Base-by-base conservation (phyloP, 1,139 yeast genomes). In the Yamadazyma sp. region DNA sequence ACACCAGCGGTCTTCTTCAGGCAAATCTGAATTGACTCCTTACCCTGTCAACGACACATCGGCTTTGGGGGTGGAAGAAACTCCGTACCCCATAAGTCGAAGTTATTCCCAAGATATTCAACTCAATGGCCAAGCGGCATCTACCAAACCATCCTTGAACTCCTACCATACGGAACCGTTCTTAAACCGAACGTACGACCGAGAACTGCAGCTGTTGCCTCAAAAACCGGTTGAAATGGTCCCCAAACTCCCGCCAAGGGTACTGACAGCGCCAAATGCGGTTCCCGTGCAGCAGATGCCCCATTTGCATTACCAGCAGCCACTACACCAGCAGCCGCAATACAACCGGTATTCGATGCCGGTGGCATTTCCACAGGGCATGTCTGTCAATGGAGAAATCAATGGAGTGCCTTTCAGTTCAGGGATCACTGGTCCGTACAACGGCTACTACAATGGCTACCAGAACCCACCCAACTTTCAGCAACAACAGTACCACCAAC, bases 81-180 rank as follows among this genome's bases (percentile, higher is more conserved):
- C 59, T 1, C 65, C 66, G 6, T 51, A 46, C 31, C 57, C 57
- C 13, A 8, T 45, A 9, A 34, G 23, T 9, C 6, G 31, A 12
- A 17, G 21, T 14, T 17, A 18, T n/a, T 30, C 33, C 17, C 32
- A 27, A 12, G 37, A 37, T 17, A 35, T 22, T 15, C 10, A 15
- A 3, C 18, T 11, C n/a, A 6, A 7, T n/a, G n/a, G 3, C 13
- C 12, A 16, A 6, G 17, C 10, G 4, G 8, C 15, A 22, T 21
- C 15, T 8, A 4, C 27, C 18, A 31, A 22, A 18, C 41, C 46
- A 1, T 35, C 35, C 2, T 29, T 37, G 24, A 34, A 18, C 26
- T 14, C 39, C 4, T 17, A 13, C 11, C 24, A 29, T 6, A 39
- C 37, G 3, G 42, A 39, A 24, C 33, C 42, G 2, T 10, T 13